These are phyloP conservation scores for Ustilaginoidea virens DNA, from an alignment of 2,329 filamentous ascomycete genomes.

Conservation along the genomic window DNA sequence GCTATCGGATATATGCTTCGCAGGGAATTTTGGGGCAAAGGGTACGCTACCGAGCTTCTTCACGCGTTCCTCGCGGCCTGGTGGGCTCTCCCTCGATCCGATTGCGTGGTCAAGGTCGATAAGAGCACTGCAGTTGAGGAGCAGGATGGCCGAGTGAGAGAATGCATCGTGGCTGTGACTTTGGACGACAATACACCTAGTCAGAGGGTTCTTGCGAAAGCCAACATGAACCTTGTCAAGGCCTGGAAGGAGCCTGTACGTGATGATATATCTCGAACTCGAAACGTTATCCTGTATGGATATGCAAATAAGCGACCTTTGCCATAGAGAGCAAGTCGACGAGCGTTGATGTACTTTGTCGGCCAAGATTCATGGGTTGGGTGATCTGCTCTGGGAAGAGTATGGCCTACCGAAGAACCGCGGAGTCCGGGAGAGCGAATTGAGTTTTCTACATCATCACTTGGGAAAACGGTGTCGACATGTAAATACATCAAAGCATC, in stretches of 20 bases:
- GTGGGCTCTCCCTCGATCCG: constrained; percentile 31
- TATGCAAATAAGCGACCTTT: constrained; percentile 8
- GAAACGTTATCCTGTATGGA: constrained; percentile 12
- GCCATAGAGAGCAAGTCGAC: too few species aligned
- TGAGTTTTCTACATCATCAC: too few species aligned
- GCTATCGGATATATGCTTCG: constrained; percentile 43
- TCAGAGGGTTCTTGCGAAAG: constrained; percentile 30
- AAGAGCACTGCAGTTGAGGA: constrained; percentile 17
- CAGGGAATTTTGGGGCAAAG: constrained; percentile 37
- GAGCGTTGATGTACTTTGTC: too few species aligned
- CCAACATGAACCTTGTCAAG: constrained; percentile 34
- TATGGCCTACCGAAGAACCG: too few species aligned
- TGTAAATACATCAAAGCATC: too few species aligned
- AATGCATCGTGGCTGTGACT: constrained; percentile 31
- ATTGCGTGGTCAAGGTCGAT: constrained; percentile 27
- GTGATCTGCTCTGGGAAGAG: too few species aligned
- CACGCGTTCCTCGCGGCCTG: constrained; percentile 28
- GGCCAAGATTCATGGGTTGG: too few species aligned
- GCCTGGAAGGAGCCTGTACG: constrained; percentile 18
- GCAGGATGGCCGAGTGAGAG: constrained; percentile 13
- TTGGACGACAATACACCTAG: constrained; percentile 35
- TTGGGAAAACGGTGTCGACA: too few species aligned
- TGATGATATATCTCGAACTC: constrained; percentile 6
- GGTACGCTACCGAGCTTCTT: constrained; percentile 42
- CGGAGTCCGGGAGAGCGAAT: too few species aligned